Conservation (phyloP, 1,284 basidiomycete genomes). For the Athelia psychrophila region DNA sequence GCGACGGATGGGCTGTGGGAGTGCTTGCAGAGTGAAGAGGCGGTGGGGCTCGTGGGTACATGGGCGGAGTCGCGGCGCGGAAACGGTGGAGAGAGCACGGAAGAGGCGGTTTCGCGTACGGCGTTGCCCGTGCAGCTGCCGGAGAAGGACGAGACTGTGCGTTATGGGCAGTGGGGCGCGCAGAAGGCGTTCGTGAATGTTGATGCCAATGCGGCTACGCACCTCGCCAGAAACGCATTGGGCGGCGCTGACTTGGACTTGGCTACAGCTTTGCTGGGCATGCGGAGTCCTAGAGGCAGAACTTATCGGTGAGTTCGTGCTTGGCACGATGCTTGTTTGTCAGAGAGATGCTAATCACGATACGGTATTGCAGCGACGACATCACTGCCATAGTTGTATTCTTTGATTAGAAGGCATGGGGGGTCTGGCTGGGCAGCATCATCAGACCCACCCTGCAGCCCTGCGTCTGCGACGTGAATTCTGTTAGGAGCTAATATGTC, state of each 20-base stretch:
- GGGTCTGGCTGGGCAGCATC: too few relatives aligned
- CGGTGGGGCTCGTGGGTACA: conserved; percentile 50
- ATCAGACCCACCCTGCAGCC: too few relatives aligned
- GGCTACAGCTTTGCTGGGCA: conserved; percentile 41
- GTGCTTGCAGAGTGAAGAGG: conserved; percentile 54
- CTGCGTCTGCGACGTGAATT: too few relatives aligned
- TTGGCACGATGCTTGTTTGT: neutral
- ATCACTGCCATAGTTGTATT: conserved; percentile 13
- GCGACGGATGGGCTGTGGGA: conserved; percentile 61
- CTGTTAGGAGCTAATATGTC: too few relatives aligned
- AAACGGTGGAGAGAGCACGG: conserved; percentile 8
- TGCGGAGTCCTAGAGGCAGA: conserved; percentile 35
- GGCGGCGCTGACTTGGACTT: conserved; percentile 54
- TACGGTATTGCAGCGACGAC: conserved; percentile 8
- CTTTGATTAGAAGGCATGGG: conserved; percentile 6
- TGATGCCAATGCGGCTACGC: conserved; percentile 49
- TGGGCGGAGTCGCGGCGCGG: conserved; percentile 34
- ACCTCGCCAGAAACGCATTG: conserved; percentile 58
- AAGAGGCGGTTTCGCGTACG: conserved; percentile 10
- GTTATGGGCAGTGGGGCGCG: conserved; percentile 37
- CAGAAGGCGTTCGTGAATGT: conserved; percentile 41
- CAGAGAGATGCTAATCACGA: neutral
- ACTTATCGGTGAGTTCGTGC: conserved; percentile 30
- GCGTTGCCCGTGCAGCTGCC: conserved; percentile 18
- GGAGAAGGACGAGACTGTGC: conserved; percentile 27